Evolutionary conservation across 192 early-diverging fungal species (phyloP), one percentile per base, ranked within the genome.

Genomic region (Coemansia sp.): DNA sequence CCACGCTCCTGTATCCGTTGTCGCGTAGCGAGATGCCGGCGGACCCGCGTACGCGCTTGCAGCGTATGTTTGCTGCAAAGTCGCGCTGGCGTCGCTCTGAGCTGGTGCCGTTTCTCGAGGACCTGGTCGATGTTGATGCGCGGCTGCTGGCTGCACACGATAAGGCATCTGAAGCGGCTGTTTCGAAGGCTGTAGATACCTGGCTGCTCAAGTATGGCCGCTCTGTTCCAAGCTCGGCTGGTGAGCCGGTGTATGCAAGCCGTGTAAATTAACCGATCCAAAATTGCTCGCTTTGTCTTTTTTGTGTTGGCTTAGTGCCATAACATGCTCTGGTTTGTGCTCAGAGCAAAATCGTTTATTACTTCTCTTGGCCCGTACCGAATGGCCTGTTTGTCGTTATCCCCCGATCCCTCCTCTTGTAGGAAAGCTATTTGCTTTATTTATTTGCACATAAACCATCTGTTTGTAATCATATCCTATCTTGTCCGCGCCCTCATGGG

Each of bases 401-500:
- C n/a, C n/a, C n/a, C n/a, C n/a, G n/a, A n/a, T n/a, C n/a, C n/a
- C n/a, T n/a, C n/a, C n/a, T n/a, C n/a, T n/a, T n/a, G n/a, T n/a
- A n/a, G n/a, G n/a, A n/a, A n/a, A n/a, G n/a, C n/a, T n/a, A n/a
- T n/a, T n/a, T n/a, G n/a, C n/a, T n/a, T n/a, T n/a, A n/a, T n/a
- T n/a, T n/a, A n/a, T n/a, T n/a, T n/a, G n/a, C n/a, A 42, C 33
- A 1, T 14, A 13, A 23, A 9, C 32, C 18, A 20, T 10, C 35
- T 3, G n/a, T 1, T 34, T 11, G 34, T 19, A 36, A 2, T 13
- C 9, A 13, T 14, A 8, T 4, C 19, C 4, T 5, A 36, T 22
- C 17, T 33, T 50, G 14, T n/a, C 33, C 28, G n/a, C 22, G 9
- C 11, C 23, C 6, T 27, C 36, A 89, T 89, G 87, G 86, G 80